Base-by-base conservation (phyloP, 1,284 basidiomycete genomes). In the Leucoagaricus sp. region DNA sequence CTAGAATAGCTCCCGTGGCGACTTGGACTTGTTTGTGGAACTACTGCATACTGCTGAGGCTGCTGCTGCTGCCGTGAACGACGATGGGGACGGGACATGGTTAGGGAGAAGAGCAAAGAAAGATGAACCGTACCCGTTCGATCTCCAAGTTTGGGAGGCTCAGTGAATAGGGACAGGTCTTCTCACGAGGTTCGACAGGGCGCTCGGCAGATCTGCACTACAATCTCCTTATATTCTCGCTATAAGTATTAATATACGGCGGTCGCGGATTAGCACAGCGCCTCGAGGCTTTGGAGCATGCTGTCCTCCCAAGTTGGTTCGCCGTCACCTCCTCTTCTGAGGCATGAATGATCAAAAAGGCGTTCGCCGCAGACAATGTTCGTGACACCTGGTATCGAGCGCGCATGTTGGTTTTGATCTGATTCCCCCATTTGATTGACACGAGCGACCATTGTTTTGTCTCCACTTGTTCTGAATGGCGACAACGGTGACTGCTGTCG, bases 71-170 rank as follows among this genome's bases (percentile, higher is more conserved):
- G 65, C 8, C 67, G 61, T 15, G 67, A 63, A 55, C 71, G 68
- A 57, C 72, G 68, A 53, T 69, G 66, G 38, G 68, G 69, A 64
- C 69, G 71, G 61, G 74, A 74, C 72, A 74, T 74, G 65, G 56
- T 57, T 55, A 62, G 50, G 51, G 63, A 60, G 64, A 61, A 62
- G 61, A 21, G 60, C 62, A 60, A 53, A 57, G 62, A 47, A 46
- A 46, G 47, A 55, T 8, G n/a, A 50, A 56, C 54, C 41, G 12
- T 36, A 48, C 21, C 46, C 41, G 36, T 45, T 26, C 26, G 13
- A 45, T 51, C 19, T 36, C 55, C 61, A 57, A 63, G 59, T 58
- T 61, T 61, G 57, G 63, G 55, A 51, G 55, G 36, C 47, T 49
- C 49, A 58, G 58, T 49, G 58, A 34, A 38, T 41, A 58, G 52